Percentiles rank a stretch among this genome's conserved stretches.
These are phyloP conservation scores for Acacia confusa DNA, from an alignment of 306 rosid species.

Conservation along the genomic window DNA sequence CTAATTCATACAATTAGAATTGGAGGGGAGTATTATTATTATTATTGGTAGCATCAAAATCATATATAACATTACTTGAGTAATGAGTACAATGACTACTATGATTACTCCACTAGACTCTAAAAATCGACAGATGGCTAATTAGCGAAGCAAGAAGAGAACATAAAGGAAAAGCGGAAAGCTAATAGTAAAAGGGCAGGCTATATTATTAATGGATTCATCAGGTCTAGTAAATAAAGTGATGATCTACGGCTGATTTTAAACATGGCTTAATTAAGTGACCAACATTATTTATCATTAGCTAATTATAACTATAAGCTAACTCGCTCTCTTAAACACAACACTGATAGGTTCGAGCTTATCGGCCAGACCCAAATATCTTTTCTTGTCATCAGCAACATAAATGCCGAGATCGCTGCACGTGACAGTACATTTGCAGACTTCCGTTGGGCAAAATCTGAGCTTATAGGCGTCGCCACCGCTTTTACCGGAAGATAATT, in stretches of 20 bases:
- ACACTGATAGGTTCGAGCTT: not conserved
- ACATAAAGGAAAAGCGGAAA: no score
- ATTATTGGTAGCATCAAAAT: no score
- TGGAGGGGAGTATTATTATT: no score
- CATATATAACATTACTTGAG: no score
- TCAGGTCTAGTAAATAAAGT: not conserved
- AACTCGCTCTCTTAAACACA: conserved; percentile 2
- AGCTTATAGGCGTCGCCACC: conserved; percentile 47
- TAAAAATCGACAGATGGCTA: no score
- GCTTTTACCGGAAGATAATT: not conserved
- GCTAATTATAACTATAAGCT: not conserved
- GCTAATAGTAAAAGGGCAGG: no score
- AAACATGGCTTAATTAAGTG: not conserved
- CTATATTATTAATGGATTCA: not conserved
- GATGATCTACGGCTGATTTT: not conserved
- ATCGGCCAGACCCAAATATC: conserved; percentile 4
- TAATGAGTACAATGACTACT: no score
- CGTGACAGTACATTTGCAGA: conserved; percentile 44
- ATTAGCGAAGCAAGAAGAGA: no score
- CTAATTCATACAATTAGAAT: no score
- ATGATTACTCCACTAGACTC: no score
- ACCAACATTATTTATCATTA: not conserved
- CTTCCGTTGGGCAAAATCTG: conserved; percentile 43
- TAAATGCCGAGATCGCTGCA: conserved; percentile 34
- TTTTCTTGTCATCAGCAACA: not conserved